Evolutionary conservation across 352 stramenopile species (phyloP).

Genomic region (Phytophthora cactorum): DNA sequence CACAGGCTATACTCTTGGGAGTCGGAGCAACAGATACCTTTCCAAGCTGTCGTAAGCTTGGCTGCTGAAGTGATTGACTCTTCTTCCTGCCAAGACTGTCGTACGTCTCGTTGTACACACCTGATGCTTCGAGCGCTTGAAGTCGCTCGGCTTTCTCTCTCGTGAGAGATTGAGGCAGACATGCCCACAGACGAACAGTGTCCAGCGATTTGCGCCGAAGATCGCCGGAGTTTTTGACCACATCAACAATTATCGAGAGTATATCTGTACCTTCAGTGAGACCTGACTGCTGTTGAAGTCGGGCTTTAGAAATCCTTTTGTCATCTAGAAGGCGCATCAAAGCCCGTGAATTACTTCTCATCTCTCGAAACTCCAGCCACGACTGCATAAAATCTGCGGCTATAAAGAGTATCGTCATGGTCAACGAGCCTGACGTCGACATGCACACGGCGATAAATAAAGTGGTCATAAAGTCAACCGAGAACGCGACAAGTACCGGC

Average conservation of each 20-base stretch:
- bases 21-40: neutral
- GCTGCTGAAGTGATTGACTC: neutral
- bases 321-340: neutral
- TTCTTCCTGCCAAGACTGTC: neutral
- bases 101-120: neutral
- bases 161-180: neutral
- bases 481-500: slow-evolving; percentile 19
- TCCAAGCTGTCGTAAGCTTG: neutral
- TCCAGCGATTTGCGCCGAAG: neutral
- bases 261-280: neutral
- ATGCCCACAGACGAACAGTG: neutral
- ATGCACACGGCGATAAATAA: slow-evolving; percentile 36
- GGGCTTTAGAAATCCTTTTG: neutral
- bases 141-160: neutral
- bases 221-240: neutral
- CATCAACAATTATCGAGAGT: neutral
- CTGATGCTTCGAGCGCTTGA: neutral
- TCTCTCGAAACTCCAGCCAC: slow-evolving; percentile 23
- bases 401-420: slow-evolving; percentile 14
- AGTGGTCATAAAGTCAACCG: slow-evolving; percentile 30
- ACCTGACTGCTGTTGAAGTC: neutral
- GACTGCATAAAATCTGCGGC: neutral
- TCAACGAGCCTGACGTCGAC: slow-evolving; percentile 15
- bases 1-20: neutral
- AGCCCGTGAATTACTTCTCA: neutral